phyloP scores from a whole-genome alignment of 352 stramenopile species.

The Phytophthora tubulina region DNA sequence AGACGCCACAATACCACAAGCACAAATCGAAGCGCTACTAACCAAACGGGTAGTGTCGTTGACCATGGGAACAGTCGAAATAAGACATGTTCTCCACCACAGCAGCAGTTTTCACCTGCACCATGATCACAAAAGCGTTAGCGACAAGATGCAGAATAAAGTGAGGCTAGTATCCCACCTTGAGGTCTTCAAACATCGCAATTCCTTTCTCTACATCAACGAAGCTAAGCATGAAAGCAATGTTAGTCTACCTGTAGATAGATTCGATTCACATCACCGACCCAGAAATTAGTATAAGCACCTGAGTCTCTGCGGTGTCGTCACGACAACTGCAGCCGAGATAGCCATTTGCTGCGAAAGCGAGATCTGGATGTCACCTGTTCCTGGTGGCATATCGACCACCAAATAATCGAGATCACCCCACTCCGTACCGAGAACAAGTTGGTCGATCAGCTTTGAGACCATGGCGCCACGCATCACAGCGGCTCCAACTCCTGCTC shows the following conservation, averaged over 20 bases:
- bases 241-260: conserved; percentile 2
- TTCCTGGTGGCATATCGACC: conserved; percentile 99
- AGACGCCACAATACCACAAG: neutral
- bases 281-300: conserved; percentile 17
- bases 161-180: conserved; percentile 46
- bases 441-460: conserved; percentile 97
- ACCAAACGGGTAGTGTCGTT: conserved; percentile 91
- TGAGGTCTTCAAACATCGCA: conserved; percentile 98
- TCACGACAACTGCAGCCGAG: conserved; percentile 98
- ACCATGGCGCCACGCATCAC: conserved; percentile 99
- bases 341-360: conserved; percentile 98
- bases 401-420: conserved; percentile 99
- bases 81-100: conserved; percentile 99
- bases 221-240: conserved; percentile 70
- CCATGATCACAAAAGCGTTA: conserved; percentile 9
- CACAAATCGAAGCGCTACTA: neutral
- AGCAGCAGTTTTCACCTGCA: conserved; percentile 94
- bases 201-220: conserved; percentile 99
- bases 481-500: conserved; percentile 79
- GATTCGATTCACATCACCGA: neutral
- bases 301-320: conserved; percentile 97
- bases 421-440: conserved; percentile 97
- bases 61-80: conserved; percentile 91
- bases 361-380: conserved; percentile 99
- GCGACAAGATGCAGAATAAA: neutral